A percentile compares a stretch with the other conserved stretches of the same genome.
These are phyloP conservation scores for Naematelia aurantialba DNA, from an alignment of 768 basidiomycete genomes.

Conservation along the genomic window DNA sequence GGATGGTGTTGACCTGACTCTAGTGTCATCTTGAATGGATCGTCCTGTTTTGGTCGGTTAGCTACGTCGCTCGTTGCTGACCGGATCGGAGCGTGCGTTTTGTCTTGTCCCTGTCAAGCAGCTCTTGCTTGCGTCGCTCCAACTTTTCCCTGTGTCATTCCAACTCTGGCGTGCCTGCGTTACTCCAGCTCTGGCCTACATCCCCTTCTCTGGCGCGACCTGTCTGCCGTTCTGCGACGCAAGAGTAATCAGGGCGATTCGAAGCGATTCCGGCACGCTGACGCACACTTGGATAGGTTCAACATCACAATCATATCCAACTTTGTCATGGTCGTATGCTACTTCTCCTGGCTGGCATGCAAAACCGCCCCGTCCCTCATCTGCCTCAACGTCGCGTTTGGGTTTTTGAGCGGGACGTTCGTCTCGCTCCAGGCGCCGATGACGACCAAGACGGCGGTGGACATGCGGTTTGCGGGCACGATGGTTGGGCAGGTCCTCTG, in stretches of 20 bases:
- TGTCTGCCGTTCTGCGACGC: too few relatives aligned
- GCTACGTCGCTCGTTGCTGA: slow-evolving; percentile 14
- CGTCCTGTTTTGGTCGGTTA: slow-evolving; percentile 11
- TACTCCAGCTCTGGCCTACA: too few relatives aligned
- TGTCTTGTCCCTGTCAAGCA: slow-evolving; percentile 7
- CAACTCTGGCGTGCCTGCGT: too few relatives aligned
- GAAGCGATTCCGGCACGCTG: too few relatives aligned
- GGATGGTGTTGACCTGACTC: neutral
- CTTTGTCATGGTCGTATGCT: slow-evolving; percentile 9
- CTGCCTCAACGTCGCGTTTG: slow-evolving; percentile 16
- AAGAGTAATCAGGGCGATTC: too few relatives aligned
- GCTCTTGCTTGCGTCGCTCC: too few relatives aligned
- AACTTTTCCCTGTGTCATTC: too few relatives aligned
- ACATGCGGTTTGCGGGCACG: slow-evolving; percentile 22
- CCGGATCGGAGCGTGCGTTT: slow-evolving; percentile 9
- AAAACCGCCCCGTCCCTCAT: slow-evolving; percentile 6
- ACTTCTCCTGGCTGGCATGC: slow-evolving; percentile 20
- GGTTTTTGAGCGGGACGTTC: slow-evolving; percentile 20
- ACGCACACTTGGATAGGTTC: slow-evolving; percentile 6
- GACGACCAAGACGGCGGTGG: slow-evolving; percentile 4
- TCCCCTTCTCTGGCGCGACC: too few relatives aligned
- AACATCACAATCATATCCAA: slow-evolving; percentile 20
- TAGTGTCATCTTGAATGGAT: slow-evolving; percentile 16
- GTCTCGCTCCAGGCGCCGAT: slow-evolving; percentile 21
- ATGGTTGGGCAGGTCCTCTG: slow-evolving; percentile 26